Evolutionary conservation across 2,329 filamentous ascomycete genomes (phyloP).

Genomic region (Teratosphaeria gauchensis): DNA sequence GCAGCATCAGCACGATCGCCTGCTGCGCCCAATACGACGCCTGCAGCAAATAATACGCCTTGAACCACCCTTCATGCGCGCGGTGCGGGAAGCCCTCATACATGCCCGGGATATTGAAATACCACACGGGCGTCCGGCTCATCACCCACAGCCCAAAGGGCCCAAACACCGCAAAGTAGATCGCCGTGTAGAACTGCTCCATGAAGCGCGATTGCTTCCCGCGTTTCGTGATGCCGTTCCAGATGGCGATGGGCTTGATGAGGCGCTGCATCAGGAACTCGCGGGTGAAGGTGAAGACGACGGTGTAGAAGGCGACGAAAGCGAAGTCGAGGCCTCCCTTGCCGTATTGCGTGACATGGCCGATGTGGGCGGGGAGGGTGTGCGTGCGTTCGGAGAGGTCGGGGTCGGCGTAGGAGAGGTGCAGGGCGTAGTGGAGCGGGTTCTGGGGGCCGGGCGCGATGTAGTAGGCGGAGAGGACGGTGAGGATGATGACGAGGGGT

Average conservation of each 20-base stretch:
- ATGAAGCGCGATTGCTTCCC: slow-evolving; percentile 85
- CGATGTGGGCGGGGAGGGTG: slow-evolving; percentile 36
- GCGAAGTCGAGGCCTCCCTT: slow-evolving; percentile 82
- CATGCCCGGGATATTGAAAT: slow-evolving; percentile 86
- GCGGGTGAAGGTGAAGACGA: slow-evolving; percentile 84
- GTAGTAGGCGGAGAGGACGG: slow-evolving; percentile 60
- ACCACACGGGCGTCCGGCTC: slow-evolving; percentile 85
- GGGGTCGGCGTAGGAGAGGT: slow-evolving; percentile 71
- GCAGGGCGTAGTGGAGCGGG: slow-evolving; percentile 70
- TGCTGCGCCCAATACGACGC: slow-evolving; percentile 95
- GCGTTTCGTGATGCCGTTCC: slow-evolving; percentile 58
- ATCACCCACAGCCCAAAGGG: slow-evolving; percentile 85
- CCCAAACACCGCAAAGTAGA: slow-evolving; percentile 78
- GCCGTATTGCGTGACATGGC: slow-evolving; percentile 56
- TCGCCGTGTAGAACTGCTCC: slow-evolving; percentile 89
- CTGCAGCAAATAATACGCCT: slow-evolving; percentile 92
- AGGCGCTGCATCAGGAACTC: slow-evolving; percentile 94
- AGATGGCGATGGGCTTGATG: slow-evolving; percentile 64
- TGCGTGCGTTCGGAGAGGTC: slow-evolving; percentile 23
- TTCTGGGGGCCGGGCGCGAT: slow-evolving; percentile 70
- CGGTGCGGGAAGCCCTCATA: slow-evolving; percentile 81
- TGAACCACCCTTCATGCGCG: slow-evolving; percentile 71
- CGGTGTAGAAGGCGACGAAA: slow-evolving; percentile 79
- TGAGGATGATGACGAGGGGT: slow-evolving; percentile 57
- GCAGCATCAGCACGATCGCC: slow-evolving; percentile 74